Conservation (phyloP, 768 basidiomycete genomes). For the Coprinopsis marcescibilis region DNA sequence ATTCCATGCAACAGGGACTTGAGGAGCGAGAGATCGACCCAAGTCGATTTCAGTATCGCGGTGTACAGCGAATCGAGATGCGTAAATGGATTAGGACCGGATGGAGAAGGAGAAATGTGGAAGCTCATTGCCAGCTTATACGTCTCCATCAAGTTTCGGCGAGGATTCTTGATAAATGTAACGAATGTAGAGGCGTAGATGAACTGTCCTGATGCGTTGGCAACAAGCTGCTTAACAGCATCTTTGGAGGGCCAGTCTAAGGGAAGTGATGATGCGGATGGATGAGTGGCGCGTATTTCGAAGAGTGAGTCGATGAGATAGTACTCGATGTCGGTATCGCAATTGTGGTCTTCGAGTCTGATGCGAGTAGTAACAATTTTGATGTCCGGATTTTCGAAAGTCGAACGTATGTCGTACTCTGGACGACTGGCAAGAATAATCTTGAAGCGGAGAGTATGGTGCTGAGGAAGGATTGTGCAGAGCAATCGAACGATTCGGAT, state of each 20-base stretch:
- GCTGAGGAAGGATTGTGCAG: neutral
- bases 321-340: neutral
- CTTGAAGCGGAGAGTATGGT: neutral
- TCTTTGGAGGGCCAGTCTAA: constrained; percentile 5
- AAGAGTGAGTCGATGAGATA: neutral
- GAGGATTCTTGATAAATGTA: constrained; percentile 5
- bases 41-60: neutral
- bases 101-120: neutral
- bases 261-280: neutral
- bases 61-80: constrained; percentile 1
- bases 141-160: neutral
- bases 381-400: neutral
- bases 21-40: neutral
- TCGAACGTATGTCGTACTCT: neutral
- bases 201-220: constrained; percentile 4
- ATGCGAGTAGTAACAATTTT: neutral
- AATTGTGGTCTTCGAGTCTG: constrained; percentile 1
- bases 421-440: constrained; percentile 9
- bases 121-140: neutral
- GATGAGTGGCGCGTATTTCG: neutral
- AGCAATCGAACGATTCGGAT: neutral
- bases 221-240: neutral
- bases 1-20: neutral
- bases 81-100: neutral
- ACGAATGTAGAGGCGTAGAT: constrained; percentile 6